phyloP scores from a whole-genome alignment of 2,329 filamentous ascomycete genomes.

The Cercospora brassicicola region DNA sequence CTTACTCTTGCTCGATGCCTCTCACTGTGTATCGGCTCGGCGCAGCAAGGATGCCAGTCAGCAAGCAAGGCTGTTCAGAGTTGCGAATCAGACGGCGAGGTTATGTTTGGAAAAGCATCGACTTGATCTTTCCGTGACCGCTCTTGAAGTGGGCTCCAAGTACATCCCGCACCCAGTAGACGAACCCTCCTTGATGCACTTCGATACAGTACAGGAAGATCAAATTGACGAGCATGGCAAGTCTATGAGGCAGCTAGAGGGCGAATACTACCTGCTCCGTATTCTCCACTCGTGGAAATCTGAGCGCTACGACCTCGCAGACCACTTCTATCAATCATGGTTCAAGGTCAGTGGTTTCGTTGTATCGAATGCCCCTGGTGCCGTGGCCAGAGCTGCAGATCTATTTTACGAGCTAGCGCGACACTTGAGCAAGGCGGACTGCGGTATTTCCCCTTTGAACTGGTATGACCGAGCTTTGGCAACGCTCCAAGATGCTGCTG shows the following conservation, averaged over 20 bases:
- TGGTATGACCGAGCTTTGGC: conserved; percentile 73
- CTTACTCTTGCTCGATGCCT: conserved; percentile 66
- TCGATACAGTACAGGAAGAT: conserved; percentile 20
- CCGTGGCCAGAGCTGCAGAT: conserved; percentile 64
- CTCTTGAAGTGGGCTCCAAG: conserved; percentile 64
- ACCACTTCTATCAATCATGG: conserved; percentile 64
- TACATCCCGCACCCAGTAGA: conserved; percentile 38
- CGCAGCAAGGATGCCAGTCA: conserved; percentile 34
- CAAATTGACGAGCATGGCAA: conserved; percentile 33
- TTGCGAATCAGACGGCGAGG: conserved; percentile 66
- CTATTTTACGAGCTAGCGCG: conserved; percentile 70
- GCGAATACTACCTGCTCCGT: conserved; percentile 66
- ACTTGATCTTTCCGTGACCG: conserved; percentile 58
- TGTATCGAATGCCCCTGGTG: conserved; percentile 48
- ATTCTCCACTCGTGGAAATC: conserved; percentile 74
- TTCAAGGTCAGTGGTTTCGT: conserved; percentile 52
- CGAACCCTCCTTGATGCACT: conserved; percentile 17
- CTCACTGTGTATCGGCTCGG: conserved; percentile 42
- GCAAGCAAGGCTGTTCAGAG: conserved; percentile 60
- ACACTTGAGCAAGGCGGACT: conserved; percentile 48
- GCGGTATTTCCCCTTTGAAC: conserved; percentile 58
- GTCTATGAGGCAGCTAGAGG: conserved; percentile 47
- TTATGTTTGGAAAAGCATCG: conserved; percentile 63
- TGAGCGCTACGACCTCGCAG: conserved; percentile 70
- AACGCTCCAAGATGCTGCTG: conserved; percentile 56